Conservation (phyloP, 2,329 filamentous ascomycete genomes). For the Onygenales sp. region DNA sequence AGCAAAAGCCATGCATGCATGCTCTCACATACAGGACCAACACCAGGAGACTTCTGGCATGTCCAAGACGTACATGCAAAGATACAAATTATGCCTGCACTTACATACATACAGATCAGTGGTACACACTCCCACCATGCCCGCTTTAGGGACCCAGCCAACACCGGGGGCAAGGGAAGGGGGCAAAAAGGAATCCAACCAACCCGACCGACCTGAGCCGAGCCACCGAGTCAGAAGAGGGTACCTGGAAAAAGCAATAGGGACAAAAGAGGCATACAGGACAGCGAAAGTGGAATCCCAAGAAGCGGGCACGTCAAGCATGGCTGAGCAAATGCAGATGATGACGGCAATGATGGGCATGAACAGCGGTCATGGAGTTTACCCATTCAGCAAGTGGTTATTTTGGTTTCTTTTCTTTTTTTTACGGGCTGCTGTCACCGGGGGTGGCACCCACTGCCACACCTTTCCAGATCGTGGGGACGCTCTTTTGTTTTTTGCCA, state of each 20-base stretch:
- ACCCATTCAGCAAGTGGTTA: too few species aligned
- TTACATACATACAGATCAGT: not conserved
- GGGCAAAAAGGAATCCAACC: not conserved
- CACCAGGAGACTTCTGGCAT: not conserved
- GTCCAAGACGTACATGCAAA: not conserved
- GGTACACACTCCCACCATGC: not conserved
- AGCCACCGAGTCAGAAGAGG: not conserved
- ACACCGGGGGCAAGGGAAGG: not conserved
- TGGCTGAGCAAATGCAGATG: too few species aligned
- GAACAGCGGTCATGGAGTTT: too few species aligned
- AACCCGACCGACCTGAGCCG: not conserved
- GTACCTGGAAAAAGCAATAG: not conserved
- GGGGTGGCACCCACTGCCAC: not conserved
- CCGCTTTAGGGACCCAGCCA: not conserved
- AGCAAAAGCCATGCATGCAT: not conserved
- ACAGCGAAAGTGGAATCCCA: not conserved
- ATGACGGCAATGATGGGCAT: too few species aligned
- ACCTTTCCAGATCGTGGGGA: conserved; percentile 20
- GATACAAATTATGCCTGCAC: not conserved
- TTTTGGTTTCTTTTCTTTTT: too few species aligned
- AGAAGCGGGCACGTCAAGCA: not conserved
- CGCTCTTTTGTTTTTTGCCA: conserved; percentile 11
- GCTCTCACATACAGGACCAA: not conserved
- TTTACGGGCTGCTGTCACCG: not conserved
- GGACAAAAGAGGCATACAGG: not conserved